Evolutionary conservation across 441 rosid species (phyloP).

Genomic region (Gossypium schwendimanii): DNA sequence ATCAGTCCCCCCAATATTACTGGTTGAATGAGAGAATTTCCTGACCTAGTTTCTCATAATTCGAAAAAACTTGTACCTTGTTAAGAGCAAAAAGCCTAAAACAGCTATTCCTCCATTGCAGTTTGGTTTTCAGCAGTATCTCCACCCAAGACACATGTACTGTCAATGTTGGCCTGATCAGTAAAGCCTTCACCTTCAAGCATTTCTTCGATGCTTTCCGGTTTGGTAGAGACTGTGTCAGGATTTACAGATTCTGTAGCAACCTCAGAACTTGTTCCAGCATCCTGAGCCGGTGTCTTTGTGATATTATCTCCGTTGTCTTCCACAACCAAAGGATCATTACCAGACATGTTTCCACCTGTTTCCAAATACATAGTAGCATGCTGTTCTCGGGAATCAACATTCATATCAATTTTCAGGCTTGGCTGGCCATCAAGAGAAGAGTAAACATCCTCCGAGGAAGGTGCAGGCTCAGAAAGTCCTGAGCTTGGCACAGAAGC

Average conservation of each 20-base stretch:
- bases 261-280: constrained; percentile 7
- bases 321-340: constrained; percentile 10
- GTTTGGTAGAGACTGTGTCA: constrained; percentile 9
- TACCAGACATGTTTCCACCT: constrained; percentile 12
- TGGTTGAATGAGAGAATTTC: not conserved
- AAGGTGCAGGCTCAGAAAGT: constrained; percentile 9
- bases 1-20: not conserved
- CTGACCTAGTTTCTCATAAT: not conserved
- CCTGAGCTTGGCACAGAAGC: constrained; percentile 23
- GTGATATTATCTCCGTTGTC: not conserved
- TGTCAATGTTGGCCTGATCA: not conserved
- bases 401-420: constrained; percentile 14
- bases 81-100: not conserved
- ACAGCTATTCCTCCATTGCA: constrained; percentile 3
- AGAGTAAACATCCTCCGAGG: constrained; percentile 8
- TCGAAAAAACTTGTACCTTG: not conserved
- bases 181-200: not conserved
- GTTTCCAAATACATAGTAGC: not conserved
- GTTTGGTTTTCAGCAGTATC: not conserved
- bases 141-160: constrained; percentile 8
- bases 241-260: not conserved
- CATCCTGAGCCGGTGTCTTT: constrained; percentile 1
- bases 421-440: constrained; percentile 10
- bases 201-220: not conserved
- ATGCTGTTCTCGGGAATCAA: constrained; percentile 18